Conservation (phyloP, 257 asterid genomes). For the Solanum sejunctum region DNA sequence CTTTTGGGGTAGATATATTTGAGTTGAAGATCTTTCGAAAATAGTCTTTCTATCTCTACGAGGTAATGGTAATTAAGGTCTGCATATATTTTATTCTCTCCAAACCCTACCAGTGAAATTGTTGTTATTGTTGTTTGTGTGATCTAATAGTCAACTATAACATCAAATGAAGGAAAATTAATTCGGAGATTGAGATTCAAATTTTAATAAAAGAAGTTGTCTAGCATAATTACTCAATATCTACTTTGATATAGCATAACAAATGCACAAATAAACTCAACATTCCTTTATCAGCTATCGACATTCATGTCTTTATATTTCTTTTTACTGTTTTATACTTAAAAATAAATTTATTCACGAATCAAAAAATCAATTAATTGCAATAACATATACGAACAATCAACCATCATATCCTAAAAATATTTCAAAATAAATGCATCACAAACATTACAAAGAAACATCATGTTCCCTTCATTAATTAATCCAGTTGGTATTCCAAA, state of each 20-base stretch:
- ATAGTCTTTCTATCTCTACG: no score
- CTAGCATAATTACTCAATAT: not conserved
- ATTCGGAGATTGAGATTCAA: not conserved
- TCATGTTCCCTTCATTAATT: conserved; percentile 25
- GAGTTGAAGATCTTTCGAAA: no score
- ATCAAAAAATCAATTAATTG: not conserved
- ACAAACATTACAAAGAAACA: conserved; percentile 2
- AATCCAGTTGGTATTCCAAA: conserved; percentile 9
- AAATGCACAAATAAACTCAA: not conserved
- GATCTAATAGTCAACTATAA: not conserved
- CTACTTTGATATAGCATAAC: not conserved
- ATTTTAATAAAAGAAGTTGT: not conserved
- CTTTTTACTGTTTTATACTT: not conserved
- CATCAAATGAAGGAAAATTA: not conserved
- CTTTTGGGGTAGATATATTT: no score
- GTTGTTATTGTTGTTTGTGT: no score
- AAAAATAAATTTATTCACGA: not conserved
- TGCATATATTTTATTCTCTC: no score
- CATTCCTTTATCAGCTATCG: not conserved
- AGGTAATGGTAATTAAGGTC: no score
- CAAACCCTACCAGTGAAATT: no score
- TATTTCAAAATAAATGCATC: not conserved
- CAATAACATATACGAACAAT: not conserved
- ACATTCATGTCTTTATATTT: not conserved
- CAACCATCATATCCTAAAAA: not conserved